Evolutionary conservation across 1,284 basidiomycete species (phyloP).

Genomic region (Microbotryum scabiosae): DNA sequence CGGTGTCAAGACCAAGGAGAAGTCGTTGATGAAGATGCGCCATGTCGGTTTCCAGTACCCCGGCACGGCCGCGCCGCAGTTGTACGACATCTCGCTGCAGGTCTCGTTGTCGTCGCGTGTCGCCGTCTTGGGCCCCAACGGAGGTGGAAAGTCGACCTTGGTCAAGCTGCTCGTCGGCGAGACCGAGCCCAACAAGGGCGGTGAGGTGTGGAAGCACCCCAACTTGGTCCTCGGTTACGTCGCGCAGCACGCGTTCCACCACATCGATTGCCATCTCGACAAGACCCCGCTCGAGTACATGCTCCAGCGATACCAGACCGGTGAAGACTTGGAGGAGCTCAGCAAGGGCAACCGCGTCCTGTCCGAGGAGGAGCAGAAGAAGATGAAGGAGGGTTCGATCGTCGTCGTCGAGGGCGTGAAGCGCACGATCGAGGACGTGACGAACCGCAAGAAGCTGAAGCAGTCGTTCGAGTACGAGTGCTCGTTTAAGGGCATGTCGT

Average conservation of each 20-base stretch:
- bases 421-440: conserved; percentile 86
- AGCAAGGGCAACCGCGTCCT: conserved; percentile 81
- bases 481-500: conserved; percentile 51
- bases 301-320: conserved; percentile 98
- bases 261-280: conserved; percentile 95
- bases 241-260: conserved; percentile 75
- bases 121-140: conserved; percentile 91
- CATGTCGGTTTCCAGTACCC: conserved; percentile 97
- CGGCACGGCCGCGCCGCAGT: conserved; percentile 70
- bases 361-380: conserved; percentile 76
- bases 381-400: conserved; percentile 90
- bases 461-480: conserved; percentile 84
- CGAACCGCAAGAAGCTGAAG: conserved; percentile 92
- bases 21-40: conserved; percentile 93
- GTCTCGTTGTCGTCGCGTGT: conserved; percentile 96
- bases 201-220: conserved; percentile 98
- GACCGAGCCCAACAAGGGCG: conserved; percentile 89
- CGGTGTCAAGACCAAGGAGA: conserved; percentile 99
- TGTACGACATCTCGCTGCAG: conserved; percentile 91
- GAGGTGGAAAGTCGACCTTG: conserved; percentile 96
- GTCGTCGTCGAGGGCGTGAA: conserved; percentile 89
- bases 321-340: conserved; percentile 96
- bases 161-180: conserved; percentile 98
- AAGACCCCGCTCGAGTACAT: conserved; percentile 98
- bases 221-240: conserved; percentile 99